phyloP scores from a whole-genome alignment of 1,139 yeast species.

The Sporopachydermia cereana region DNA sequence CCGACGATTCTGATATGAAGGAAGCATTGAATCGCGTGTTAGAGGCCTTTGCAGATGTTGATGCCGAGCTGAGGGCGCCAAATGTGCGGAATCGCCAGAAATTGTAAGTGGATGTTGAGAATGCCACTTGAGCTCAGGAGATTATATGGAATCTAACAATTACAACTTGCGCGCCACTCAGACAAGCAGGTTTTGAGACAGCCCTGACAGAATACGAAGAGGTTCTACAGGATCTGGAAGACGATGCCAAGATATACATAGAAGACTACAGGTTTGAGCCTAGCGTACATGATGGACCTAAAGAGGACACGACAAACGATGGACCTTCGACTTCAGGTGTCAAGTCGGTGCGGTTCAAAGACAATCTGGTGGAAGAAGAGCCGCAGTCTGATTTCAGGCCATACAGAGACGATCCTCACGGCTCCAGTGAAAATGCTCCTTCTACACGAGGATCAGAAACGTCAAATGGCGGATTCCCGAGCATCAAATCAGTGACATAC shows the following conservation, averaged over 20 bases:
- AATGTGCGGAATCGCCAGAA: slow-evolving; percentile 10
- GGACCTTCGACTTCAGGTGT: slow-evolving; percentile 8
- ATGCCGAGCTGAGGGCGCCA: slow-evolving; percentile 23
- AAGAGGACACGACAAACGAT: neutral
- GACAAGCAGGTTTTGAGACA: slow-evolving; percentile 12
- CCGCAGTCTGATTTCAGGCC: slow-evolving; percentile 26
- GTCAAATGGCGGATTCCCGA: slow-evolving; percentile 12
- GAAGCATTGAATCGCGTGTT: slow-evolving; percentile 26
- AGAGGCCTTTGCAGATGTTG: slow-evolving; percentile 24
- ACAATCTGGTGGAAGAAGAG: slow-evolving; percentile 19
- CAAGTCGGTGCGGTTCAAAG: slow-evolving; percentile 28
- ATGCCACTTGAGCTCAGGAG: too few species aligned
- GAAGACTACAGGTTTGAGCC: slow-evolving; percentile 27
- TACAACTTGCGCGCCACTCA: slow-evolving; percentile 6
- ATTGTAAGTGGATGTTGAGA: slow-evolving; percentile 8
- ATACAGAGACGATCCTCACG: slow-evolving; percentile 32
- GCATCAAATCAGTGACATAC: slow-evolving; percentile 15
- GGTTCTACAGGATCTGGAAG: slow-evolving; percentile 18
- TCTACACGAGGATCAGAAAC: slow-evolving; percentile 10
- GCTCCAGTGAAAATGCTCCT: slow-evolving; percentile 14
- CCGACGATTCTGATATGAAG: slow-evolving; percentile 43
- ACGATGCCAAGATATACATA: slow-evolving; percentile 21
- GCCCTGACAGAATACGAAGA: slow-evolving; percentile 19
- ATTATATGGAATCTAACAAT: neutral
- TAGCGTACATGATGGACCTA: slow-evolving; percentile 6